Conservation (phyloP, 306 rosid species). For the Hippophae rhamnoides region DNA sequence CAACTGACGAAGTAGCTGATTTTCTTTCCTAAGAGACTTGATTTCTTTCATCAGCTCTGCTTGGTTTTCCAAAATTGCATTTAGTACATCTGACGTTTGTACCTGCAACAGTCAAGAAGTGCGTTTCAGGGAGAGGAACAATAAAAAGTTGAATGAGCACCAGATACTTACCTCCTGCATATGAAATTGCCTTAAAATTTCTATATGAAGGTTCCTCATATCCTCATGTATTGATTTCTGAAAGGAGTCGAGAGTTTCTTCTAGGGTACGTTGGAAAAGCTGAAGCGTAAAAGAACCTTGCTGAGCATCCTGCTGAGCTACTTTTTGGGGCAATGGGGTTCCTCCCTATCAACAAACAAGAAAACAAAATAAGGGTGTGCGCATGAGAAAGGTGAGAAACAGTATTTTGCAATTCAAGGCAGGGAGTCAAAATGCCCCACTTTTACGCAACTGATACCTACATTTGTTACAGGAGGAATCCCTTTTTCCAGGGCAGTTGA, state of each 20-base stretch:
- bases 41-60: constrained; percentile 84
- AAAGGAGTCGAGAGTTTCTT: constrained; percentile 75
- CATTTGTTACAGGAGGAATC: constrained; percentile 44
- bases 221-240: constrained; percentile 88
- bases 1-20: constrained; percentile 79
- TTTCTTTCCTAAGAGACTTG: constrained; percentile 72
- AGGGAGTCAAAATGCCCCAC: no score
- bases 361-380: no score
- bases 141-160: constrained; percentile 2
- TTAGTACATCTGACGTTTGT: constrained; percentile 54
- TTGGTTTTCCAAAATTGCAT: constrained; percentile 68
- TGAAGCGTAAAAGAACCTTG: constrained; percentile 86
- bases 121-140: constrained; percentile 4
- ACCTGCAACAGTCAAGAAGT: constrained; percentile 30
- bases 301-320: constrained; percentile 57
- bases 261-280: constrained; percentile 85
- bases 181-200: constrained; percentile 85
- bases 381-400: no score
- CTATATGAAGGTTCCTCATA: constrained; percentile 92
- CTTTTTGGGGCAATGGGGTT: constrained; percentile 40
- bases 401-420: no score
- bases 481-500: constrained; percentile 44
- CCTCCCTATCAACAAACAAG: constrained; percentile 42
- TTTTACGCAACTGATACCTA: constrained; percentile 8
- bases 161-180: constrained; percentile 77